Evolutionary conservation across 2,329 filamentous ascomycete genomes (phyloP).

Genomic region (Talaromyces albobiverticillius): DNA sequence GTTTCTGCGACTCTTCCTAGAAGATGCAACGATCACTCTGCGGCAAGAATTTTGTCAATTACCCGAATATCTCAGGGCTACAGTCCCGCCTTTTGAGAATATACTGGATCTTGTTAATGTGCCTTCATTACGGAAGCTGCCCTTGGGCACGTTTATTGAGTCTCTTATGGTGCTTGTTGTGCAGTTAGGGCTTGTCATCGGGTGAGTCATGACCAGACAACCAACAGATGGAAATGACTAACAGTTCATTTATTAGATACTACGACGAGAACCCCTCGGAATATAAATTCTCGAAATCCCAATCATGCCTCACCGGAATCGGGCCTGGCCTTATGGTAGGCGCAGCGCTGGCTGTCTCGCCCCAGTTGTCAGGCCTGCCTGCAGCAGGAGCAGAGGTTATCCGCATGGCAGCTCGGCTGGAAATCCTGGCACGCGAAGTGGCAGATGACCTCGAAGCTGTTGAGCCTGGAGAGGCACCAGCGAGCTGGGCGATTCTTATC

Average conservation of each 20-base stretch:
- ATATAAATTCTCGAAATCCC: not conserved
- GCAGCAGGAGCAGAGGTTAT: not conserved
- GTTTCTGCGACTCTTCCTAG: constrained; percentile 2
- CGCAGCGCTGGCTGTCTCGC: not conserved
- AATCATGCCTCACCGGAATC: not conserved
- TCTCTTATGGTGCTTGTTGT: constrained; percentile 1
- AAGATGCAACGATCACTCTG: not conserved
- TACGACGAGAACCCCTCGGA: constrained; percentile 4
- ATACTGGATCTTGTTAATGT: not conserved
- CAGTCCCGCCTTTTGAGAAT: not conserved
- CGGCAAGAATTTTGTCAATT: not conserved
- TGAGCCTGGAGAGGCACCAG: not conserved
- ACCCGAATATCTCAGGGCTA: not conserved
- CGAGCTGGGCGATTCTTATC: constrained; percentile 4
- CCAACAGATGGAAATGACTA: not conserved
- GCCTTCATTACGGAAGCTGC: not conserved
- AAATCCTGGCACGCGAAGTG: constrained; percentile 5
- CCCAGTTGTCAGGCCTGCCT: not conserved
- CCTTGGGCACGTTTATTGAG: not conserved
- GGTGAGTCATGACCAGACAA: not conserved
- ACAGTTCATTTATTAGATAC: not conserved
- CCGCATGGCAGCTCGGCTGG: not conserved
- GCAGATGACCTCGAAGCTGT: not conserved
- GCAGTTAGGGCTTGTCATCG: not conserved
- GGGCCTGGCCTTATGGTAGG: constrained; percentile 1